Base-by-base conservation (phyloP, 148 eudicot species). In the Oxyria digyna region DNA sequence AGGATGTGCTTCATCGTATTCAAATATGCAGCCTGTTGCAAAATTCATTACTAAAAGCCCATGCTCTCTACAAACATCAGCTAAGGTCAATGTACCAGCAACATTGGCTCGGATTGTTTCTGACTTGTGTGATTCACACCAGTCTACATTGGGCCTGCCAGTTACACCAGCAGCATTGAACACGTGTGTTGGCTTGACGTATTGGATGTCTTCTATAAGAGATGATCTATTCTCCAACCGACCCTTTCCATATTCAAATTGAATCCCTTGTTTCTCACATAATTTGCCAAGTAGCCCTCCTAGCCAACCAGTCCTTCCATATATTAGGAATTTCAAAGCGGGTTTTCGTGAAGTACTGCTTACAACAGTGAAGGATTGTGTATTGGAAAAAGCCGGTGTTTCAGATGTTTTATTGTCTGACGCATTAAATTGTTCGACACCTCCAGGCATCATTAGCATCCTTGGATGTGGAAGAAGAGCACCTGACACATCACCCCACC, bases 391-490 rank as follows among this genome's bases (percentile, higher is more conserved):
- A 42, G 71, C 78, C 8, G 84, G 64, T 13, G 83, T 62, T 11
- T 72, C 80, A 54, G 82, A 70, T 10, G 78, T 84, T 52, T 69
- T 73, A 67, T 74, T 79, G 52, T 85, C 93, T 21, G 84, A 35
- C 50, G 76, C 93, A 70, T 90, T 86, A 69, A 76, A 59, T 65
- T 82, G 79, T 33, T 89, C 96, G 3, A 80, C 67, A 8, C 86
- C 91, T 71, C 96, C 91, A 10, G 97, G 97, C 97, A 87, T 91
- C 89, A 85, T 89, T 69, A 89, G 76, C 88, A 84, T 89, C 38
- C 92, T 82, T 12, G 92, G 96, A 68, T 88, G 95, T 71, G 95
- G 91, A 52, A 88, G 84, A 77, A 88, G 74, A 31, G 95, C 95
- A 32, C 86, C 91, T 18, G 91, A 79, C 13, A 84, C 87, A 80